Conservation (phyloP, 345 rosid species). For the Euphorbia lathyris region DNA sequence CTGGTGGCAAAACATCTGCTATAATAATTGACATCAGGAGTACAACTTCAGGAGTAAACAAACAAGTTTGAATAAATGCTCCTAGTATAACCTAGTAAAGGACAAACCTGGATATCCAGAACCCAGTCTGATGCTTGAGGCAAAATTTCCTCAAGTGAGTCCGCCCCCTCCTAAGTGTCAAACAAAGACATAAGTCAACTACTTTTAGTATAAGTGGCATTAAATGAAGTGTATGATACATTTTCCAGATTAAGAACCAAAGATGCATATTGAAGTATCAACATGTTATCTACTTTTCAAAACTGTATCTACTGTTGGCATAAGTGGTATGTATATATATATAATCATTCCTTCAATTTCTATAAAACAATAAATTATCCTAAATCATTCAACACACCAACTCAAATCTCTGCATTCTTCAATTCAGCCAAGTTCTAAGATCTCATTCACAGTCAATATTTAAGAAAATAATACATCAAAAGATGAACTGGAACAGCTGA, state of each 20-base stretch:
- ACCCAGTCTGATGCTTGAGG: slow-evolving; percentile 51
- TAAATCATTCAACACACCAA: too few relatives aligned
- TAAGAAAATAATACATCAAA: too few relatives aligned
- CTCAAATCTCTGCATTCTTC: too few relatives aligned
- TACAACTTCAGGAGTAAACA: slow-evolving; percentile 16
- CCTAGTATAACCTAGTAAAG: slow-evolving; percentile 12
- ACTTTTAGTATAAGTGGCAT: not conserved
- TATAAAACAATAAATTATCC: too few relatives aligned
- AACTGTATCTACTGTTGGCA: slow-evolving; percentile 12
- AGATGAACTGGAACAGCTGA: too few relatives aligned
- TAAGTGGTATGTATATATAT: too few relatives aligned
- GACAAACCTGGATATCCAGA: slow-evolving; percentile 67
- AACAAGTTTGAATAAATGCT: slow-evolving; percentile 12
- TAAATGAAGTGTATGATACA: not conserved
- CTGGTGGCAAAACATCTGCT: slow-evolving; percentile 45
- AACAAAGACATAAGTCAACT: slow-evolving; percentile 11
- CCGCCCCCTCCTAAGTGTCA: slow-evolving; percentile 57
- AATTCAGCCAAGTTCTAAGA: too few relatives aligned
- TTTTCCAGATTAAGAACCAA: not conserved
- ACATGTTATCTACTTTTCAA: not conserved
- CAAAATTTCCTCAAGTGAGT: slow-evolving; percentile 52
- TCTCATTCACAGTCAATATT: too few relatives aligned
- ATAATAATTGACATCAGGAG: slow-evolving; percentile 18
- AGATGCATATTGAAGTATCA: not conserved
- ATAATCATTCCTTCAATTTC: too few relatives aligned